Evolutionary conservation across 345 rosid genomes (phyloP).

Genomic region (Ricinus communis): DNA sequence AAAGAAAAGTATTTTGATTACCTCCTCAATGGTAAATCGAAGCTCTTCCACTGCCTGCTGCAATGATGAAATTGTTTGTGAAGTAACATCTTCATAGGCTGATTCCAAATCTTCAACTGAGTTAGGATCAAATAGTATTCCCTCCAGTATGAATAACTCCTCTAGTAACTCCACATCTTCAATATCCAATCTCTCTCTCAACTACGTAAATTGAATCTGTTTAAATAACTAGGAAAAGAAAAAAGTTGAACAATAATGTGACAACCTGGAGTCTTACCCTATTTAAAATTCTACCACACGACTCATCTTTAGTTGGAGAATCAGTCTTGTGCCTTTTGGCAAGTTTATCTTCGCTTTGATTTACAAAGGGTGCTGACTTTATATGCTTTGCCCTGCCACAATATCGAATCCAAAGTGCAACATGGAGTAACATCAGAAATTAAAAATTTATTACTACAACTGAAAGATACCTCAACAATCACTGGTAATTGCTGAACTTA

Average conservation of each 20-base stretch:
- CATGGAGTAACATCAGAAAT: not conserved
- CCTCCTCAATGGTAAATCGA: conserved; percentile 45
- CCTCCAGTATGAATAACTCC: conserved; percentile 59
- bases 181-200: conserved; percentile 56
- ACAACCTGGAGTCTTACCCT: conserved; percentile 43
- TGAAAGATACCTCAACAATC: not conserved
- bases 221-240: conserved; percentile 15
- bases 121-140: conserved; percentile 42
- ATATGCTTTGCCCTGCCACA: conserved; percentile 80
- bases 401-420: conserved; percentile 1
- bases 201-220: conserved; percentile 32
- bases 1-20: conserved; percentile 18
- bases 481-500: not conserved
- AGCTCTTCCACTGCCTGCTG: conserved; percentile 58
- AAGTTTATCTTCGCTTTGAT: conserved; percentile 39
- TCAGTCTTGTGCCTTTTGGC: conserved; percentile 33
- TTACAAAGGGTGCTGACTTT: conserved; percentile 55
- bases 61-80: conserved; percentile 43
- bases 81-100: conserved; percentile 42
- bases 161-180: conserved; percentile 67
- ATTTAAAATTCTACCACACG: conserved; percentile 45
- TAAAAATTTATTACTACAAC: not conserved
- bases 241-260: not conserved
- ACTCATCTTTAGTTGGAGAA: conserved; percentile 40
- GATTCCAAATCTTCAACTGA: conserved; percentile 47